Evolutionary conservation across 441 rosid genomes (phyloP), one percentile per base, ranked within the genome.

Genomic region (Pelargonium citronellum): DNA sequence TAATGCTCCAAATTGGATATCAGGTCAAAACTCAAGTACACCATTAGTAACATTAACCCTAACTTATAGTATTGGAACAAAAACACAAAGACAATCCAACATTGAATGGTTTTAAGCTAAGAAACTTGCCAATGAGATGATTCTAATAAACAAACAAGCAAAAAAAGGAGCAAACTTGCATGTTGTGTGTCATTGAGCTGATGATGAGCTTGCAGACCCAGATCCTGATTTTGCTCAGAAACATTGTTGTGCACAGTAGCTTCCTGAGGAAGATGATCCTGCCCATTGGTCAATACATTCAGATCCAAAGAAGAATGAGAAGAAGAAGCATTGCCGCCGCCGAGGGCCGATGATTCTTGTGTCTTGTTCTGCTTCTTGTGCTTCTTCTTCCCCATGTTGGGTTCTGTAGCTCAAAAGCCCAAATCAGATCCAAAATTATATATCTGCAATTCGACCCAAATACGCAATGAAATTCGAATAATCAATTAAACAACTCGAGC

Each of bases 361-460:
- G 62, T 19, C 19, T 55, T 55, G 24, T 55, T 55, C 62, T 55
- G 62, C 62, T 55, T 55, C 62, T 55, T 55, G 24, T 55, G 19
- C 11, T 16, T 55, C 62, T 17, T 55, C 62, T 55, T 55, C 62
- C 19, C 62, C 62, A 55, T 55, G 19, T 16, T 9, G 11, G 2
- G 22, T 1, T 55, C 62, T 17, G 19, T 10, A 8, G 19, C 62
- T 16, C 22, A 55, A 55, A 55, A 55, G 9, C 27, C 24, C 17
- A 2, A 16, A 55, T 6, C 41, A 37, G 41, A 55, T 55, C 17
- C 22, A 22, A 17, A 55, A 55, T 7, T 22, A 17, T 22, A 55
- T 16, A 55, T 55, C 62, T 55, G 62, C 62, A 55, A 17, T 15
- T 53, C 62, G 62, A 55, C 22, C 62, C 24, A 55, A 37, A 7